phyloP scores from a whole-genome alignment of 176 grass and related monocot genomes.

The Bothriochloa decipiens region DNA sequence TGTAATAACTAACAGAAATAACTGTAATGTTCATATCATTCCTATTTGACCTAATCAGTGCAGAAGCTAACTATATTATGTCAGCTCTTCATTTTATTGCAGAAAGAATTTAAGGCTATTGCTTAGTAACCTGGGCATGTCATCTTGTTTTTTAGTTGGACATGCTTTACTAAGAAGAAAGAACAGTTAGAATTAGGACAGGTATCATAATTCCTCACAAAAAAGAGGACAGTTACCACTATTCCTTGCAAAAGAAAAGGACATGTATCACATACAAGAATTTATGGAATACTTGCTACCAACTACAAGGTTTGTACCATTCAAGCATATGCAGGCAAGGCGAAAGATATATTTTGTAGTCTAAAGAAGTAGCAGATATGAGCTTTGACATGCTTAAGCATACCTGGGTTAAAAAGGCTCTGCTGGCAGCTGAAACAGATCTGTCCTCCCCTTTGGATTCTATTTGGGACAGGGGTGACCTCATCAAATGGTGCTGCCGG shows the following conservation, averaged over 20 bases:
- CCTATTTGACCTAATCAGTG: conserved; percentile 8
- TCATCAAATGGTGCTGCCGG: conserved; percentile 91
- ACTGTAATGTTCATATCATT: neutral
- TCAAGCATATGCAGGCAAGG: neutral
- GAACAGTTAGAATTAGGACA: conserved; percentile 3
- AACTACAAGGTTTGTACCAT: neutral
- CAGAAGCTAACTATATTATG: neutral
- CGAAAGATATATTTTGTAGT: conserved; percentile 24
- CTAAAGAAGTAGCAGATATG: conserved; percentile 6
- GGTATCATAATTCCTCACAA: neutral
- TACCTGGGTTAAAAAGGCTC: conserved; percentile 76
- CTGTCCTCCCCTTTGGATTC: conserved; percentile 74
- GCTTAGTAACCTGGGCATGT: neutral
- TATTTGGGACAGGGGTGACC: conserved; percentile 60
- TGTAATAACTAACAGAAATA: conserved; percentile 1
- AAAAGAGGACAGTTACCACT: neutral
- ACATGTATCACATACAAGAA: neutral
- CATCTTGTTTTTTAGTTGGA: neutral
- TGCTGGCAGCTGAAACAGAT: conserved; percentile 88
- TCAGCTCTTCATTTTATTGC: neutral
- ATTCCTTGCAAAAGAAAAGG: neutral
- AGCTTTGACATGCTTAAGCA: conserved; percentile 21
- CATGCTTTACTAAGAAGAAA: neutral
- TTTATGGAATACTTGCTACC: neutral
- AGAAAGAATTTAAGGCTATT: neutral